Conservation (phyloP, 225 moss, liverwort and hornwort species). For the Sphagnum contortum region DNA sequence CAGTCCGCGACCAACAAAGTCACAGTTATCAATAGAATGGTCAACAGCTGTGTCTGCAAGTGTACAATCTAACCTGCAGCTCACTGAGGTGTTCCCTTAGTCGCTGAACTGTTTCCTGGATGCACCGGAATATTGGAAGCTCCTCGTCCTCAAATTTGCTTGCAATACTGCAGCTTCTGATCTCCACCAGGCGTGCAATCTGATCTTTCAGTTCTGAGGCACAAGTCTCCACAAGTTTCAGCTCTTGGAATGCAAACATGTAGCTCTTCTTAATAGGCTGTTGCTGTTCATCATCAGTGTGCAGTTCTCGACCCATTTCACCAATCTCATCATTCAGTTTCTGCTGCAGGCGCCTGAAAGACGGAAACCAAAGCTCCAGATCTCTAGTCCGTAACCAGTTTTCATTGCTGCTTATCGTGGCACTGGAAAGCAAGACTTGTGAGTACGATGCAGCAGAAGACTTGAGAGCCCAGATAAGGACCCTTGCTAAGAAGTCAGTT, state of each 20-base stretch:
- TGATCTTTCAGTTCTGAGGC: slow-evolving; percentile 6
- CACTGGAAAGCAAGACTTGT: slow-evolving; percentile 6
- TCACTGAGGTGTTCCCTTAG: slow-evolving; percentile 8
- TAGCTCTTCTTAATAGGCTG: too few relatives aligned
- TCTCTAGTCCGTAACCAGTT: slow-evolving; percentile 8
- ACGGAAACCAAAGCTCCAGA: slow-evolving; percentile 25
- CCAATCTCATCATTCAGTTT: neutral
- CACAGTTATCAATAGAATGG: too few relatives aligned
- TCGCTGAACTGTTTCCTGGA: slow-evolving; percentile 9
- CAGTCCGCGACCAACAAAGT: too few relatives aligned
- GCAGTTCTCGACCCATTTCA: too few relatives aligned
- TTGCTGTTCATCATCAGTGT: too few relatives aligned
- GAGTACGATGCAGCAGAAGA: slow-evolving; percentile 14
- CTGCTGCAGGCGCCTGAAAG: slow-evolving; percentile 34
- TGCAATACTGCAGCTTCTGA: too few relatives aligned
- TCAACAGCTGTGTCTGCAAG: too few relatives aligned
- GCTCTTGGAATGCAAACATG: slow-evolving; percentile 23
- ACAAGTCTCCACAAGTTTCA: slow-evolving; percentile 21
- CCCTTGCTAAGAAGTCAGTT: slow-evolving; percentile 39
- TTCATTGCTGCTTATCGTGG: too few relatives aligned
- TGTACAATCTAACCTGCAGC: slow-evolving; percentile 12
- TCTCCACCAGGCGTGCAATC: slow-evolving; percentile 5
- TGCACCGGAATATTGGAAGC: neutral
- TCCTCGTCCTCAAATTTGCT: neutral
- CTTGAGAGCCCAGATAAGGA: slow-evolving; percentile 33